phyloP scores from a whole-genome alignment of 371 early-diverging fungal species.

The Syncephalastrum contaminatum region DNA sequence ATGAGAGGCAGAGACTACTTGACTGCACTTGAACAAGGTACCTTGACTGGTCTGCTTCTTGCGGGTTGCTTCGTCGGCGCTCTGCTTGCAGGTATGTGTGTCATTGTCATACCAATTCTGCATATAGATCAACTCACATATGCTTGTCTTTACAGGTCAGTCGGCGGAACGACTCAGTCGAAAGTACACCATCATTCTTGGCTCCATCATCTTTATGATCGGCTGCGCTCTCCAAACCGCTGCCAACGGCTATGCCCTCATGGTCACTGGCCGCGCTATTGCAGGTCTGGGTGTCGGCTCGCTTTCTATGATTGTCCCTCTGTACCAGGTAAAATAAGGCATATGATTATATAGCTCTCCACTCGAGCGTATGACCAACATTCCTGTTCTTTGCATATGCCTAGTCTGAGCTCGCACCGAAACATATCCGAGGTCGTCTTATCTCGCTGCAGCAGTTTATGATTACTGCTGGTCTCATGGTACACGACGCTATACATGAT shows the following conservation, averaged over 20 bases:
- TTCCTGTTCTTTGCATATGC: too few species aligned
- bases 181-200: slow-evolving; percentile 38
- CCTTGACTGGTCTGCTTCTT: slow-evolving; percentile 36
- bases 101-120: background rate
- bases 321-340: slow-evolving; percentile 37
- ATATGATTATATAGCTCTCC: too few species aligned
- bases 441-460: slow-evolving; percentile 48
- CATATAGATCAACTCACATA: too few species aligned
- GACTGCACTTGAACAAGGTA: slow-evolving; percentile 31
- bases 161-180: slow-evolving; percentile 40
- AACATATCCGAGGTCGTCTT: slow-evolving; percentile 53
- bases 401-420: slow-evolving; percentile 46
- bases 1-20: slow-evolving; percentile 31
- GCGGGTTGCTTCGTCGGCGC: slow-evolving; percentile 51
- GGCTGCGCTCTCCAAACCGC: slow-evolving; percentile 57
- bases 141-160: slow-evolving; percentile 19
- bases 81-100: slow-evolving; percentile 31
- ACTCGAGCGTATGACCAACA: too few species aligned
- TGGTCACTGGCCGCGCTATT: slow-evolving; percentile 68
- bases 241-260: slow-evolving; percentile 48
- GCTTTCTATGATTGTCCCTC: slow-evolving; percentile 62
- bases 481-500: background rate
- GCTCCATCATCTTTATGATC: slow-evolving; percentile 31
- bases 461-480: slow-evolving; percentile 50
- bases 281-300: slow-evolving; percentile 82